Percentiles rank a stretch among this genome's conserved stretches.
Conservation (phyloP, 1,284 basidiomycete genomes). For the Heterobasidion occidentale region DNA sequence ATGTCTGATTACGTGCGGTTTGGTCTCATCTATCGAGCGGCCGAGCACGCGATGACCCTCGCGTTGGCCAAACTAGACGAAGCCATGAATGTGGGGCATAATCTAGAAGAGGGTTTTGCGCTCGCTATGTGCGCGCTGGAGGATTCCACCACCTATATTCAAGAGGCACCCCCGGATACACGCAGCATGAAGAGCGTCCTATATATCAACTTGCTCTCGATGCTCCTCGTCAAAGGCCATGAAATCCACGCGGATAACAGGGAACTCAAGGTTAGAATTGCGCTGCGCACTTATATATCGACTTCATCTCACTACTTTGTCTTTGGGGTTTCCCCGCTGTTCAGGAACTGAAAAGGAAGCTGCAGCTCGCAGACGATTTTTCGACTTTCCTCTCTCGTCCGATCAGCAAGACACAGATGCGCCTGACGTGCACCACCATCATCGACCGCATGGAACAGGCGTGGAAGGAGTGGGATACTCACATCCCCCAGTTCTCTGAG, state of each 20-base stretch:
- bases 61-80: conserved; percentile 41
- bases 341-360: conserved; percentile 33
- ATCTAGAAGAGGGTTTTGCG: conserved; percentile 51
- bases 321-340: background rate
- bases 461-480: conserved; percentile 33
- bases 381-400: conserved; percentile 32
- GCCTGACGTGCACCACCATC: conserved; percentile 39
- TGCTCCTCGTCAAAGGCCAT: conserved; percentile 29
- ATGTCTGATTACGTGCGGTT: conserved; percentile 40
- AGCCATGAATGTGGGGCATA: conserved; percentile 28
- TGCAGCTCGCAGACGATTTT: conserved; percentile 42
- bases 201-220: conserved; percentile 5
- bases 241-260: conserved; percentile 37
- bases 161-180: conserved; percentile 51
- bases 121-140: conserved; percentile 47
- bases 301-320: background rate
- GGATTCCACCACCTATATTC: conserved; percentile 47
- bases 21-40: conserved; percentile 48
- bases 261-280: conserved; percentile 35
- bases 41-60: conserved; percentile 48
- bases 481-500: conserved; percentile 31
- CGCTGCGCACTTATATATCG: conserved; percentile 11
- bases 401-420: conserved; percentile 39
- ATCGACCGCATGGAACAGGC: conserved; percentile 34
- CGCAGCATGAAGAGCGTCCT: conserved; percentile 31